Evolutionary conservation across 169 alveolate genomes (phyloP).

Genomic region (Hepatocystis sp.): DNA sequence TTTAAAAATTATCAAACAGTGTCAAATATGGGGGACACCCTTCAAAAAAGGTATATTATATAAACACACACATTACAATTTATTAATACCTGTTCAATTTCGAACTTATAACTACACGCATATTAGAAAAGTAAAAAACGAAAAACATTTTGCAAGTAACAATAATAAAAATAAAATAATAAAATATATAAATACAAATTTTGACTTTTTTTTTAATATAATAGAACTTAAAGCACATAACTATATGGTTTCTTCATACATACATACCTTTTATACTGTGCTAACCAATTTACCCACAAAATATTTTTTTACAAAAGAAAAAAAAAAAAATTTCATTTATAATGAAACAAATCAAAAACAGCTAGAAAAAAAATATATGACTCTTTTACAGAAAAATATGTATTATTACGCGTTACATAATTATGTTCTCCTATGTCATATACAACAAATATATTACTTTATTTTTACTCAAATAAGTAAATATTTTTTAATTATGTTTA

Average conservation of each 20-base stretch:
- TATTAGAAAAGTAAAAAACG: neutral
- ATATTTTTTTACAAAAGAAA: neutral
- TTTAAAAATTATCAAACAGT: neutral
- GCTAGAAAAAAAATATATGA: slow-evolving; percentile 7
- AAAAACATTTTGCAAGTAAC: neutral
- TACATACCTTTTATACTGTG: slow-evolving; percentile 14
- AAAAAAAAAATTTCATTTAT: neutral
- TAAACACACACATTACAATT: neutral
- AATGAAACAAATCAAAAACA: neutral
- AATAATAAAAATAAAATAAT: too few species aligned
- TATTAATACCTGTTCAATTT: too few species aligned
- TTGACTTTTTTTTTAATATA: slow-evolving; percentile 29
- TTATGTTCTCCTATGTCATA: slow-evolving; percentile 18
- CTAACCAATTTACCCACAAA: slow-evolving; percentile 5
- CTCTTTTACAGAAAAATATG: slow-evolving; percentile 32
- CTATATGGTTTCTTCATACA: slow-evolving; percentile 63
- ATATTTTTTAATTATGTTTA: slow-evolving; percentile 1
- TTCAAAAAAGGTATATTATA: neutral
- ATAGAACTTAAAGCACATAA: slow-evolving; percentile 38
- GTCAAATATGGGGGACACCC: neutral
- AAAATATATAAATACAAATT: slow-evolving; percentile 17
- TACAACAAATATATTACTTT: slow-evolving; percentile 21
- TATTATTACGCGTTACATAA: slow-evolving; percentile 60
- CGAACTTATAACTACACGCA: neutral
- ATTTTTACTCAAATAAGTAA: slow-evolving; percentile 5